Base-by-base conservation (phyloP, 2,329 filamentous ascomycete genomes). In the Arthroderma sp. region DNA sequence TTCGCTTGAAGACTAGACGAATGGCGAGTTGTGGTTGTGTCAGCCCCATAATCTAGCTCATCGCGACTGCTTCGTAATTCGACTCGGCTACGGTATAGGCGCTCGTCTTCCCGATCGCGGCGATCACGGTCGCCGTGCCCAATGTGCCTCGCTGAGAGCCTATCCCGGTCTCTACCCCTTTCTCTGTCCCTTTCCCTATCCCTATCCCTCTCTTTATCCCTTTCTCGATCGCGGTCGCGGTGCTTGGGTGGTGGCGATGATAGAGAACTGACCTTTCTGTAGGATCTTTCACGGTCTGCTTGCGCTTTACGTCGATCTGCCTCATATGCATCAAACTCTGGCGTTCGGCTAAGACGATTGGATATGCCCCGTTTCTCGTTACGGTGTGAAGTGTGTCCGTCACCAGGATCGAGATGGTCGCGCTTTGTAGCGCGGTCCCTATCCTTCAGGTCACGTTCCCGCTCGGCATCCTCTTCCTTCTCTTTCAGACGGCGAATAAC, bases 301-400 rank as follows among this genome's bases (percentile, higher is more conserved):
- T 91, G 88, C 37, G 89, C 89, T 63, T 89, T 91, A 57, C 87
- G 83, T 53, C 91, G 80, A 61, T 98, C 91, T 48, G 88, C 91
- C 65, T 96, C 91, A 64, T 98, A 98, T 15, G 86, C 78, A 66
- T 98, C 88, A 47, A 78, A 77, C 64, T 96, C 91, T n/a, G 87
- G 88, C 55, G 83, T 88, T 56, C 87, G 86, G 59, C 85, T 93
- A 55, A 78, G 77, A 55, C 85, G 73, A 53, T 69, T 69, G 36
- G 64, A 59, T 28, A 58, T 58, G 43, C 63, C 61, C 38, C 61
- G 57, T 47, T 64, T 56, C 37, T 66, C 64, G 42, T 63, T 63
- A 39, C 62, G 57, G 31, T 61, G 57, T 28, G 55, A 45, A 42
- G 68, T 53, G 40, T 59, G 56, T 33, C 49, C 46, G 11, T 52